phyloP scores from a whole-genome alignment of 192 early-diverging fungal species.

The Entomortierella lignicola region DNA sequence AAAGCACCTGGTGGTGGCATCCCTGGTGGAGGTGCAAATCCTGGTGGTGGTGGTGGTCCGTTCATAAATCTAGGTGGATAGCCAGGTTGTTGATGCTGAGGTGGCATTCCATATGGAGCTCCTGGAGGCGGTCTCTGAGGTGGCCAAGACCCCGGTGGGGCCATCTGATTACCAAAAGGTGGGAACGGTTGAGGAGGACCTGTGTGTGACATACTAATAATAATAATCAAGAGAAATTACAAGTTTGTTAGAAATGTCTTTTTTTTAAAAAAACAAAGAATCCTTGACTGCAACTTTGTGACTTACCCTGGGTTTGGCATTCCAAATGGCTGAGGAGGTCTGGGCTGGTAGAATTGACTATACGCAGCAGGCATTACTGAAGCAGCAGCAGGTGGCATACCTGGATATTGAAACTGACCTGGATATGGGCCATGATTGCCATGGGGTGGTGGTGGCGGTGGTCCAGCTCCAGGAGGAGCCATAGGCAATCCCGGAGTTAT shows the following conservation, averaged over 20 bases:
- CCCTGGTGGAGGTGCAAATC: constrained; percentile 39
- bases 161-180: constrained; percentile 45
- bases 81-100: constrained; percentile 58
- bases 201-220: constrained; percentile 37
- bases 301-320: constrained; percentile 50
- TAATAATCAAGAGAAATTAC: background rate
- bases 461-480: constrained; percentile 15
- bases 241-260: background rate
- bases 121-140: constrained; percentile 30
- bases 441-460: constrained; percentile 30
- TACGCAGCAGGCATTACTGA: constrained; percentile 66
- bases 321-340: constrained; percentile 41
- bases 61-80: constrained; percentile 62
- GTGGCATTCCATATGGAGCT: constrained; percentile 53
- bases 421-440: constrained; percentile 26
- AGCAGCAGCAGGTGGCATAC: constrained; percentile 55
- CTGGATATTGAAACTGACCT: constrained; percentile 57
- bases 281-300: background rate
- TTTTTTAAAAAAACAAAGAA: background rate
- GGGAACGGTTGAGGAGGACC: constrained; percentile 50
- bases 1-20: constrained; percentile 44
- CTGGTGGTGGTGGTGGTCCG: constrained; percentile 52
- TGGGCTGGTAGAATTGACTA: constrained; percentile 66
- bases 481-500: constrained; percentile 27
- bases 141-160: constrained; percentile 39